A percentile compares a stretch with the other conserved stretches of the same genome.
Evolutionary conservation across 768 basidiomycete species (phyloP).

Genomic region (Rhodotorula graminis): DNA sequence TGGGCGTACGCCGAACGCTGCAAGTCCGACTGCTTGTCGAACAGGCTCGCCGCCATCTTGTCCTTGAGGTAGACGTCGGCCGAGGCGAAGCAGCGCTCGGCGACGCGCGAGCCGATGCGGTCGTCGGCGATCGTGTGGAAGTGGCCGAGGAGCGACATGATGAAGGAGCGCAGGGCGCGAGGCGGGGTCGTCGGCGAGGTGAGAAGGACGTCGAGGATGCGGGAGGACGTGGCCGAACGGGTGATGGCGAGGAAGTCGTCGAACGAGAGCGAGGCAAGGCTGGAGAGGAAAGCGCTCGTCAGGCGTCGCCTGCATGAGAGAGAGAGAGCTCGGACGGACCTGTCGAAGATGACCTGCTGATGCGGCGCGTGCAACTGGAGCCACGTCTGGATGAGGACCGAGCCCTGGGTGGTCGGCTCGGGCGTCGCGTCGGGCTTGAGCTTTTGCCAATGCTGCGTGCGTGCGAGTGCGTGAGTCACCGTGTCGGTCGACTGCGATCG

Average conservation of each 20-base stretch:
- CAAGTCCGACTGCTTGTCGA: constrained; percentile 62
- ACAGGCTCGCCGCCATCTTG: constrained; percentile 75
- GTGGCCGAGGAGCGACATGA: constrained; percentile 69
- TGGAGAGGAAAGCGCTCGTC: constrained; percentile 42
- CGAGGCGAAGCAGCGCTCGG: constrained; percentile 81
- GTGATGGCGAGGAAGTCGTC: constrained; percentile 59
- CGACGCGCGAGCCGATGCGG: constrained; percentile 81
- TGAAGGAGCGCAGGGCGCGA: constrained; percentile 65
- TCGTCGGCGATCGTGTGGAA: constrained; percentile 81
- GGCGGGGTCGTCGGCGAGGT: constrained; percentile 54
- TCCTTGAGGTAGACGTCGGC: constrained; percentile 96
- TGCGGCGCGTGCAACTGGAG: constrained; percentile 64
- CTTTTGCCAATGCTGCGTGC: constrained; percentile 29
- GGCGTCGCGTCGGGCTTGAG: constrained; percentile 45
- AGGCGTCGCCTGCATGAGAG: not conserved
- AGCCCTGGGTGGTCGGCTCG: constrained; percentile 75
- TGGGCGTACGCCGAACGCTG: constrained; percentile 77
- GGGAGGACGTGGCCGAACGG: constrained; percentile 65
- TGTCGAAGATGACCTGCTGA: constrained; percentile 64
- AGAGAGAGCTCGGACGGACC: constrained; percentile 52
- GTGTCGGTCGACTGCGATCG: not conserved
- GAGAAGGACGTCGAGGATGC: constrained; percentile 69
- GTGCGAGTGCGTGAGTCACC: not conserved
- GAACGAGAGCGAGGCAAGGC: constrained; percentile 58
- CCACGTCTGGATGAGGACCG: constrained; percentile 75